Conservation (phyloP, 1,284 basidiomycete genomes). For the Papiliotrema nemorosa region DNA sequence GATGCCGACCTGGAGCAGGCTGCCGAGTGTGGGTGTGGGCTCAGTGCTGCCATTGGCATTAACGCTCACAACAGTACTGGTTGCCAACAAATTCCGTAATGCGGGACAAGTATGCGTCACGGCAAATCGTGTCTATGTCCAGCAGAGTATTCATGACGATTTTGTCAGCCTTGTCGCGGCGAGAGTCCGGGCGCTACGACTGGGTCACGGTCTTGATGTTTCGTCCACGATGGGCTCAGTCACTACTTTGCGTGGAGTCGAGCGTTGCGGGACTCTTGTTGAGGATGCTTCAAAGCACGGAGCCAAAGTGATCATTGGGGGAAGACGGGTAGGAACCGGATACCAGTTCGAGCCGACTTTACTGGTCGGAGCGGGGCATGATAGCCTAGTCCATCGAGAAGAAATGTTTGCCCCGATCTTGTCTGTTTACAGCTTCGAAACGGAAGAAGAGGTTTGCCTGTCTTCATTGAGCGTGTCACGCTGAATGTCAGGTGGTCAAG, state of each 20-base stretch:
- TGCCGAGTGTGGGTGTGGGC: constrained; percentile 12
- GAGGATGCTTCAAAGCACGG: constrained; percentile 74
- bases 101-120: constrained; percentile 71
- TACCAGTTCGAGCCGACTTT: constrained; percentile 81
- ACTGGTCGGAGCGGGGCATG: constrained; percentile 69
- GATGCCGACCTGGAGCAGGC: constrained; percentile 46
- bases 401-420: constrained; percentile 77
- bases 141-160: constrained; percentile 48
- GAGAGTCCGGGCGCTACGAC: constrained; percentile 70
- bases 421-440: constrained; percentile 67
- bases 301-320: constrained; percentile 80
- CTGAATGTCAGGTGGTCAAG: constrained; percentile 49
- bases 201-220: constrained; percentile 79
- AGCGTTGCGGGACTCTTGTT: constrained; percentile 79
- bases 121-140: constrained; percentile 74
- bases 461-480: not conserved
- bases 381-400: constrained; percentile 62
- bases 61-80: constrained; percentile 48
- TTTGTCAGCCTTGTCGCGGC: constrained; percentile 25
- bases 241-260: constrained; percentile 74
- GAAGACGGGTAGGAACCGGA: constrained; percentile 55
- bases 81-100: constrained; percentile 80
- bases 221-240: constrained; percentile 78
- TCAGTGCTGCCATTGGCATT: not conserved
- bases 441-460: constrained; percentile 73